These are phyloP conservation scores for Boletus tomentosulus DNA, from an alignment of 768 basidiomycete species.

Conservation along the genomic window DNA sequence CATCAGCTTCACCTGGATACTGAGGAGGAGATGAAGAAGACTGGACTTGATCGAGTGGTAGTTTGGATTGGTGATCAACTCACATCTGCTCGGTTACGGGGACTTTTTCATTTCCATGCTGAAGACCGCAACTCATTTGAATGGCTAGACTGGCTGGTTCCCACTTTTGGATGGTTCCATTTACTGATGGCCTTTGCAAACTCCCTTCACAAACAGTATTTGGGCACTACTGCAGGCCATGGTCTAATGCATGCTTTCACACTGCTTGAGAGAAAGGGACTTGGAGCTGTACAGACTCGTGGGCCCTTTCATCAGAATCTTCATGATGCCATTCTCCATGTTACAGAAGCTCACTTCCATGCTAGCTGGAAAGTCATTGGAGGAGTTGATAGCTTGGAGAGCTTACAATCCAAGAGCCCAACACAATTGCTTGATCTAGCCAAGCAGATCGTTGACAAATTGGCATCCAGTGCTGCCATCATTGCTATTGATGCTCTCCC, in stretches of 20 bases:
- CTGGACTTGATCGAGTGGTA: constrained; percentile 22
- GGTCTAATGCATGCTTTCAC: constrained; percentile 22
- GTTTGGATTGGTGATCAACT: constrained; percentile 37
- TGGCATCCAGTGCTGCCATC: neutral
- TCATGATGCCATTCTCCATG: constrained; percentile 33
- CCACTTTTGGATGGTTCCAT: constrained; percentile 41
- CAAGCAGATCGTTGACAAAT: neutral
- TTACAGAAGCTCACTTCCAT: constrained; percentile 37
- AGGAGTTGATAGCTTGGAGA: constrained; percentile 18
- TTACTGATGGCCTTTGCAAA: constrained; percentile 37
- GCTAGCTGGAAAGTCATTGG: constrained; percentile 30
- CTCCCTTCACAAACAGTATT: constrained; percentile 40
- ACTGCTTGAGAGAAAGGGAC: constrained; percentile 18
- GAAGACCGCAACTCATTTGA: constrained; percentile 39
- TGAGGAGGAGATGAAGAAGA: constrained; percentile 19
- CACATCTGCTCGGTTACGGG: constrained; percentile 32
- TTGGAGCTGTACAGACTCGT: constrained; percentile 3
- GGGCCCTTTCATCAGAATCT: constrained; percentile 22
- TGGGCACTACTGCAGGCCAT: constrained; percentile 20
- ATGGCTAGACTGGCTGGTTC: constrained; percentile 33
- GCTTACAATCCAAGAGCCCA: constrained; percentile 15
- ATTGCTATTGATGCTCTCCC: neutral
- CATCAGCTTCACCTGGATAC: constrained; percentile 26
- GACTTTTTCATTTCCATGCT: constrained; percentile 31
- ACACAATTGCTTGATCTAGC: neutral